A percentile compares a stretch with the other conserved stretches of the same genome.
Conservation (phyloP, 805 yeast species). For the Torulaspora indica region DNA sequence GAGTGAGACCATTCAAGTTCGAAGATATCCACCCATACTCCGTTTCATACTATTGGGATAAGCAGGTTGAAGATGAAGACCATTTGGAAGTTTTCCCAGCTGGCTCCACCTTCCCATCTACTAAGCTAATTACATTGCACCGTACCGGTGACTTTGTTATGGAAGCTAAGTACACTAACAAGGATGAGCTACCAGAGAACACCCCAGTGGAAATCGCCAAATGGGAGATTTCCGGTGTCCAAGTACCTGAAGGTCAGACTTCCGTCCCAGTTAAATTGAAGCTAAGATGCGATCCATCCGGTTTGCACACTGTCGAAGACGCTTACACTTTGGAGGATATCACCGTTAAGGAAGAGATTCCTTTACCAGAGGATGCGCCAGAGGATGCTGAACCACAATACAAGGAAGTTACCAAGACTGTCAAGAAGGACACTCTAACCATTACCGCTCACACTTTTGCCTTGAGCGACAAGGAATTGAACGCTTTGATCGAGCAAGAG, state of each 20-base stretch:
- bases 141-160: constrained; percentile 85
- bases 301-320: constrained; percentile 86
- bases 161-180: constrained; percentile 79
- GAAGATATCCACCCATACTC: constrained; percentile 91
- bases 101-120: constrained; percentile 89
- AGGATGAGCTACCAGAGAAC: constrained; percentile 66
- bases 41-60: constrained; percentile 92
- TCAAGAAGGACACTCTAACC: constrained; percentile 76
- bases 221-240: constrained; percentile 85
- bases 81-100: constrained; percentile 95
- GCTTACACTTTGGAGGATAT: constrained; percentile 94
- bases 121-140: constrained; percentile 91
- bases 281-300: constrained; percentile 96
- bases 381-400: constrained; percentile 75
- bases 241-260: constrained; percentile 68
- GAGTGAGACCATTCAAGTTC: constrained; percentile 98
- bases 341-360: constrained; percentile 81
- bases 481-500: constrained; percentile 73
- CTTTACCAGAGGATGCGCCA: constrained; percentile 45
- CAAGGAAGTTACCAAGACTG: constrained; percentile 86
- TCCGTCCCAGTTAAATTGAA: constrained; percentile 83
- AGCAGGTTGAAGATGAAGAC: constrained; percentile 84
- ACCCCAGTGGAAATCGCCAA: constrained; percentile 61
- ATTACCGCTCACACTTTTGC: constrained; percentile 60
- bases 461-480: constrained; percentile 51